Base-by-base conservation (phyloP, 768 basidiomycete species). In the Chlorophyllum brunneum region DNA sequence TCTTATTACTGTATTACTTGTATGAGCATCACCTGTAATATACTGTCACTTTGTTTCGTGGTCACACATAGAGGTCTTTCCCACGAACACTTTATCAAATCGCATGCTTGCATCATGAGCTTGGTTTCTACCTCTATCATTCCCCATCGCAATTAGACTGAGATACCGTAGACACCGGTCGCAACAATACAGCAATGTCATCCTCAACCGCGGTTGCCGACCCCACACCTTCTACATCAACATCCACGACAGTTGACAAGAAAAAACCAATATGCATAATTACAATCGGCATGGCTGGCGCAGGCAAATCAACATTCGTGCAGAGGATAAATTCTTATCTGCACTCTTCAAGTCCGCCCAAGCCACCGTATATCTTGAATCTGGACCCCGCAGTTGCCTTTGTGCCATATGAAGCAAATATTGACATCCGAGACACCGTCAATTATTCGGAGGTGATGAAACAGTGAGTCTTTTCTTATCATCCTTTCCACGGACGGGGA, bases 401-500 rank as follows among this genome's bases (percentile, higher is more conserved):
- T 54, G 77, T 93, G 34, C 92, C 95, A 2, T 99, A 93, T 64
- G 92, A 94, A 54, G 84, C 95, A 23, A 98, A 98, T 66, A 98
- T 99, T 55, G 97, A 99, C 67, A 98, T 99, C 46, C 74, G 97
- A 56, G 97, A 99, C 67, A 99, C 97, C 9, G 85, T 99, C 18
- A 89, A 98, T 66, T 99, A 98, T 69, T 82, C 88, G 58, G 89
- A 99, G 70, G 95, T 99, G 60, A 99, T 99, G 97, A 95, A 97
- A 81, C 94, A 98, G 93, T 97, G 76, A 76, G 87, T 85, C 51
- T 58, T 47, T 53, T 60, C 62, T 62, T 31, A 5, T 11, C 33
- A 34, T 34, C 33, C 11, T 34, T 55, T 49, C 46, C 54, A 49
- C 51, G 56, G 51, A n/a, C n/a, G n/a, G n/a, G n/a, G n/a, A n/a